Base-by-base conservation (phyloP, 2,329 filamentous ascomycete genomes). In the Diaporthe capsici region DNA sequence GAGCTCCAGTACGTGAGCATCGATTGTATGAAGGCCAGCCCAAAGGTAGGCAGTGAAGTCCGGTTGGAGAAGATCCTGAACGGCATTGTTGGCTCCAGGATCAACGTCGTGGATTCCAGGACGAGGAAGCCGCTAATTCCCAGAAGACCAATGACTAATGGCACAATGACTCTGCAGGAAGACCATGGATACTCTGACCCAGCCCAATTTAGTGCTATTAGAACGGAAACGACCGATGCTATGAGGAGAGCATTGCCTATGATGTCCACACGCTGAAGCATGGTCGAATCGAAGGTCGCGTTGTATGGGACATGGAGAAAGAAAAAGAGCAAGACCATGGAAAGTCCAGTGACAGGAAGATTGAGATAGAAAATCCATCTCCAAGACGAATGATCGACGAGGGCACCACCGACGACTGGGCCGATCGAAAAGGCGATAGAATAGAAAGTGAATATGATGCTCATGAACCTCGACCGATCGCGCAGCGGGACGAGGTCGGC, bases 111-210 rank as follows among this genome's bases (percentile, higher is more conserved):
- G 12, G 77, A 76, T 73, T 85, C 82, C 77, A 80, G 84, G 17
- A 80, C 72, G 15, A 75, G 73, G 72, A 88, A 87, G 0, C 75
- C 72, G 8, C 80, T 65, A 3, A 86, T 77, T 2, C 85, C 85
- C 4, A 82, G 37, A 10, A 85, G 15, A 0, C 86, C 84, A 1
- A 87, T 68, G 2, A 87, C 51, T 10, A 88, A 76, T 1, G 86
- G 86, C 0, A 82, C 76, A 1, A 87, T 8, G n/a, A 70, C 61
- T 17, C 73, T 55, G 37, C 53, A 76, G 0, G 75, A 76, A 2
- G 58, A 65, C 79, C 79, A 81, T 3, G 76, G 49, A 51, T 78
- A 77, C 17, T 42, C 15, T 20, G 70, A 61, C 4, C 78, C 78
- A 47, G 74, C 80, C 42, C 76, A 81, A 4, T 77, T 78, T 20